Conservation (phyloP, 2,329 filamentous ascomycete genomes). For the Diaporthe caulivora region DNA sequence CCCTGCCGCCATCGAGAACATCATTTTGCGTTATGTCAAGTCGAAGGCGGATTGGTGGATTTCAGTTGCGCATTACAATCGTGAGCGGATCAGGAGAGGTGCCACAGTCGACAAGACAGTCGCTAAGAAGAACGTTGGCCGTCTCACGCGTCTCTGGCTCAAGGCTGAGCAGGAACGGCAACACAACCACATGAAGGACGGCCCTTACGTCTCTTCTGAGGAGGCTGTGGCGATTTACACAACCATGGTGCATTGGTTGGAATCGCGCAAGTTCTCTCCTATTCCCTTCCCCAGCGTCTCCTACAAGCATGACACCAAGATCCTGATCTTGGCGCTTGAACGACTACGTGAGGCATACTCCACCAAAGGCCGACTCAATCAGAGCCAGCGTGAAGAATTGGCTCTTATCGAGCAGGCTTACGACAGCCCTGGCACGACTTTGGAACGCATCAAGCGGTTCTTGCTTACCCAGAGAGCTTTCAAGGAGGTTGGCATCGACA, state of each 20-base stretch:
- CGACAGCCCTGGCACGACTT: slow-evolving; percentile 94
- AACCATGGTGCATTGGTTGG: slow-evolving; percentile 98
- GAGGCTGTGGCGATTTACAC: slow-evolving; percentile 99
- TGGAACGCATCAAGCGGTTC: slow-evolving; percentile 98
- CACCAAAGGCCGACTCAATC: slow-evolving; percentile 95
- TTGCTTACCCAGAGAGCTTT: slow-evolving; percentile 96
- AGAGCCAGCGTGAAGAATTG: slow-evolving; percentile 96
- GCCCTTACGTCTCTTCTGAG: slow-evolving; percentile 97
- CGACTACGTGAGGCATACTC: slow-evolving; percentile 95
- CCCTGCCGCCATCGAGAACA: slow-evolving; percentile 97
- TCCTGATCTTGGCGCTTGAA: slow-evolving; percentile 94
- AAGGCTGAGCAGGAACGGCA: slow-evolving; percentile 98
- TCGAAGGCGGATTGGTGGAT: slow-evolving; percentile 99
- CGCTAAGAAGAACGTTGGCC: slow-evolving; percentile 98
- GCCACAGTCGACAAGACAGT: slow-evolving; percentile 99
- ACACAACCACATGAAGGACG: slow-evolving; percentile 99
- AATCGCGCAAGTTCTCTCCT: slow-evolving; percentile 97
- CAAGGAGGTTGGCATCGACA: slow-evolving; percentile 99
- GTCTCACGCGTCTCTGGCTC: slow-evolving; percentile 93
- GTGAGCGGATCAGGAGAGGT: slow-evolving; percentile 94
- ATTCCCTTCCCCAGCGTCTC: slow-evolving; percentile 99
- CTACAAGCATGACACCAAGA: slow-evolving; percentile 99
- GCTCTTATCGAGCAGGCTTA: slow-evolving; percentile 98
- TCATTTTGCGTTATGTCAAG: slow-evolving; percentile 98
- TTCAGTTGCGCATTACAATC: slow-evolving; percentile 98